Percentiles rank a stretch among this genome's conserved stretches.
Evolutionary conservation across 768 basidiomycete species (phyloP).

Genomic region (Dacryopinax primogenitus): DNA sequence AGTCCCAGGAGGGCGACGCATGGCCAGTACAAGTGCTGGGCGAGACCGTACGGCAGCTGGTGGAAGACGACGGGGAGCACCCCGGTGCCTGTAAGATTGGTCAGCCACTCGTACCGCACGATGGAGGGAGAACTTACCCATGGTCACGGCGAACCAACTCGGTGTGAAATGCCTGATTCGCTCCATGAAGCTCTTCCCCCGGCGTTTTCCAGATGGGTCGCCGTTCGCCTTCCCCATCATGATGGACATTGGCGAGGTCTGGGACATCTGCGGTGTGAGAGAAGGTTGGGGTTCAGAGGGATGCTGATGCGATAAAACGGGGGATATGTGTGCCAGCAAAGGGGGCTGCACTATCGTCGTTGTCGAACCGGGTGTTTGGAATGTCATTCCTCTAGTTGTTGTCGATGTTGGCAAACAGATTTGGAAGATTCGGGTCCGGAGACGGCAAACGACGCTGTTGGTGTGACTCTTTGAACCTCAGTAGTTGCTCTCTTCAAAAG

Average conservation of each 20-base stretch:
- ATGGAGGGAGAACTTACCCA: slow-evolving; percentile 31
- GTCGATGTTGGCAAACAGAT: neutral
- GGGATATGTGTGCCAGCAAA: neutral
- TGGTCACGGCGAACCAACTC: slow-evolving; percentile 43
- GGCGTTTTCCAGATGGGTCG: neutral
- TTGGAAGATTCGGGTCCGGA: neutral
- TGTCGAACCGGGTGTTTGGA: neutral
- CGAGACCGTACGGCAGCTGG: slow-evolving; percentile 42
- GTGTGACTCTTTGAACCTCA: too few species aligned
- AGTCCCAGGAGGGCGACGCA: slow-evolving; percentile 46
- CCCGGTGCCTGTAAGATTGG: slow-evolving; percentile 32
- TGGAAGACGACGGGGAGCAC: slow-evolving; percentile 44
- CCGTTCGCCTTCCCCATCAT: neutral
- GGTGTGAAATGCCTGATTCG: slow-evolving; percentile 38
- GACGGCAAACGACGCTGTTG: too few species aligned
- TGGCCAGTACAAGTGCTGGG: slow-evolving; percentile 31
- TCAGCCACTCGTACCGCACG: neutral
- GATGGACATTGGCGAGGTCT: neutral
- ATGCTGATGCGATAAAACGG: neutral
- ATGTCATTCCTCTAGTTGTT: too few species aligned
- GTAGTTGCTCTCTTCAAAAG: too few species aligned
- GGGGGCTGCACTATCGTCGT: neutral
- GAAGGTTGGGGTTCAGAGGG: neutral
- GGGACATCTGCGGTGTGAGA: neutral
- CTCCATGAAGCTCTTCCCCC: slow-evolving; percentile 6